Conservation (phyloP, 179 eudicot genomes). For the Carnegiea gigantea region DNA sequence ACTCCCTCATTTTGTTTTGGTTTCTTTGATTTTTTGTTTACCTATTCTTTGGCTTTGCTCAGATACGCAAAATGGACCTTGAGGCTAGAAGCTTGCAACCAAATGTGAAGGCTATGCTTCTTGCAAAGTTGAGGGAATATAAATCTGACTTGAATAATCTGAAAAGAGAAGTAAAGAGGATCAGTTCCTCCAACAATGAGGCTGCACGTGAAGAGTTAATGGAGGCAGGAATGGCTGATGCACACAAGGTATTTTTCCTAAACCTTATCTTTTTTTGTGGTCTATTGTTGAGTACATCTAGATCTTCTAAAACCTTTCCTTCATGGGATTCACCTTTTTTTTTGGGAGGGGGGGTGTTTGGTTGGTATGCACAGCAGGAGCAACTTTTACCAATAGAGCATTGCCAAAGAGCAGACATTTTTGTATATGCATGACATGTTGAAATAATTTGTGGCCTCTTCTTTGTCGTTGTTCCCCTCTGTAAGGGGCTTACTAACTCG, state of each 20-base stretch:
- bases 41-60: constrained; percentile 22
- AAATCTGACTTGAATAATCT: constrained; percentile 83
- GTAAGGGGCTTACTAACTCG: background rate
- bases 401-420: background rate
- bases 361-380: background rate
- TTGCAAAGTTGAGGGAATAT: constrained; percentile 93
- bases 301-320: background rate
- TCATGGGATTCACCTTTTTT: no score
- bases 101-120: constrained; percentile 83
- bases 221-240: constrained; percentile 72
- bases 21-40: constrained; percentile 1
- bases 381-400: background rate
- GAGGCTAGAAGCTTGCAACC: constrained; percentile 99
- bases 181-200: constrained; percentile 50
- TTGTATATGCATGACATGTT: background rate
- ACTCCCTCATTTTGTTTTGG: constrained; percentile 1
- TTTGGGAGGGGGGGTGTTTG: background rate
- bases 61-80: constrained; percentile 99
- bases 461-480: background rate
- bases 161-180: constrained; percentile 73
- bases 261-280: background rate
- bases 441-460: constrained; percentile 8
- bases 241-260: constrained; percentile 51
- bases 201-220: constrained; percentile 73
- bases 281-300: background rate